phyloP scores from a whole-genome alignment of 1,284 basidiomycete species.

The Anthracocystis setariae region DNA sequence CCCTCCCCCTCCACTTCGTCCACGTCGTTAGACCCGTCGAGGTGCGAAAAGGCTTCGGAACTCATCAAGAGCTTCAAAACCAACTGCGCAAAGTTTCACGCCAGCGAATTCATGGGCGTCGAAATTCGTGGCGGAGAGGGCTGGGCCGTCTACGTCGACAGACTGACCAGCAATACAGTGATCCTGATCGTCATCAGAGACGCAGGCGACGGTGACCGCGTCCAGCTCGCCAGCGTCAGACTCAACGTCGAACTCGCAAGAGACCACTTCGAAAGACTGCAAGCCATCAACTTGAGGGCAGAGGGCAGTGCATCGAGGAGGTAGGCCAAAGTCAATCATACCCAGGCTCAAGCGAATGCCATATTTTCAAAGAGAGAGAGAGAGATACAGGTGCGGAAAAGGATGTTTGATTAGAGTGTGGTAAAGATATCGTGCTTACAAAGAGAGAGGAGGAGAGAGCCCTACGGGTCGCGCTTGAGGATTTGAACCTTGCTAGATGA shows the following conservation, averaged over 20 bases:
- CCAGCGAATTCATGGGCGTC: constrained; percentile 61
- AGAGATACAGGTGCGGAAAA: background rate
- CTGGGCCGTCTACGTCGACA: constrained; percentile 88
- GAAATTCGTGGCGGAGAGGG: constrained; percentile 69
- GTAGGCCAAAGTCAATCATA: background rate
- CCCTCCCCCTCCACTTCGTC: background rate
- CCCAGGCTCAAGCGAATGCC: background rate
- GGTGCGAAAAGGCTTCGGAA: constrained; percentile 95
- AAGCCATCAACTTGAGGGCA: constrained; percentile 42
- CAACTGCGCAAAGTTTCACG: constrained; percentile 72
- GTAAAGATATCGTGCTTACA: background rate
- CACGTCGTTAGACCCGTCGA: constrained; percentile 73
- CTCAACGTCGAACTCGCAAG: constrained; percentile 84
- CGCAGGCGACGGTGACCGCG: constrained; percentile 74
- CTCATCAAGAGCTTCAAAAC: constrained; percentile 94
- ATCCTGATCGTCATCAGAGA: constrained; percentile 89
- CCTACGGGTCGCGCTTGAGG: constrained; percentile 19
- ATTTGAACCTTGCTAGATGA: constrained; percentile 26
- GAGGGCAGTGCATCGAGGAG: background rate
- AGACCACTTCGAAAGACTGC: constrained; percentile 76
- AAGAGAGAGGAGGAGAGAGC: no score
- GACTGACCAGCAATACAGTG: constrained; percentile 92
- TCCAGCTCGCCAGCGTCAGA: constrained; percentile 79
- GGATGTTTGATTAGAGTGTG: background rate
- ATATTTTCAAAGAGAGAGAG: background rate